Conservation (phyloP, 371 early-diverging fungal genomes). For the Lichtheimia hyalospora region DNA sequence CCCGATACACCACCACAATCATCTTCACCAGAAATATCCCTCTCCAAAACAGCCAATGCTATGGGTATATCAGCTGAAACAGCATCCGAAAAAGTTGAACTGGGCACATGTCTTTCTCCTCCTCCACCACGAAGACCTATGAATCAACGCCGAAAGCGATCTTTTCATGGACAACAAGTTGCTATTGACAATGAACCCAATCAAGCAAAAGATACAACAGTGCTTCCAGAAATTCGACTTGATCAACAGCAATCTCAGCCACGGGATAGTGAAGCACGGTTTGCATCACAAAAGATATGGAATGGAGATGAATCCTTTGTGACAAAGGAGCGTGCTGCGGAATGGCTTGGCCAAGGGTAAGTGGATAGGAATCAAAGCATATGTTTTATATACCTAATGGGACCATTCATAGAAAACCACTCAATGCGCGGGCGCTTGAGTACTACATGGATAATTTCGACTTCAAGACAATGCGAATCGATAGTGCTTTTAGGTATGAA, state of each 20-base stretch:
- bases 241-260: neutral
- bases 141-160: neutral
- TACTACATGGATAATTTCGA: slow-evolving; percentile 77
- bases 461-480: slow-evolving; percentile 68
- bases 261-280: slow-evolving; percentile 16
- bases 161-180: neutral
- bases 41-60: neutral
- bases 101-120: neutral
- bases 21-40: neutral
- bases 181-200: neutral
- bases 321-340: slow-evolving; percentile 37
- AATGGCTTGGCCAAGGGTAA: slow-evolving; percentile 48
- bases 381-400: too few relatives aligned
- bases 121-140: slow-evolving; percentile 8
- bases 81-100: neutral
- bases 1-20: slow-evolving; percentile 5
- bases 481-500: slow-evolving; percentile 70
- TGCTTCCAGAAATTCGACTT: slow-evolving; percentile 1
- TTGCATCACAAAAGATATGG: slow-evolving; percentile 35
- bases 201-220: too few relatives aligned
- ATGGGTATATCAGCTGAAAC: neutral
- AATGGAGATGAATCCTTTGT: slow-evolving; percentile 37
- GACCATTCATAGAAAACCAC: slow-evolving; percentile 28
- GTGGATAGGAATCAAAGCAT: too few relatives aligned
- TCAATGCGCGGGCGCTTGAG: slow-evolving; percentile 56